Evolutionary conservation across 2,329 filamentous ascomycete genomes (phyloP).

Genomic region (Paecilomyces fulvus): DNA sequence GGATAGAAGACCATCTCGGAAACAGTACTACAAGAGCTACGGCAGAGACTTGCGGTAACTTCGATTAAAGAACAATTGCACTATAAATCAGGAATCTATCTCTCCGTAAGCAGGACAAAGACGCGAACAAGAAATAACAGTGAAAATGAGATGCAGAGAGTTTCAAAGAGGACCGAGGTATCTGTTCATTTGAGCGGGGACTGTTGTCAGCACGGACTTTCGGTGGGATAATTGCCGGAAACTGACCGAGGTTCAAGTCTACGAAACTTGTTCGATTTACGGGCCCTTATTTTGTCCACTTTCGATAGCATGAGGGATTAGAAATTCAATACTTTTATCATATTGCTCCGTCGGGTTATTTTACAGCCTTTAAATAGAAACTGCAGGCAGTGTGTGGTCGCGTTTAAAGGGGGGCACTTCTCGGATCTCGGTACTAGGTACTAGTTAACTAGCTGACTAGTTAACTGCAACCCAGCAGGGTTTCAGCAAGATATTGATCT

Average conservation of each 20-base stretch:
- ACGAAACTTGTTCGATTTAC: background rate
- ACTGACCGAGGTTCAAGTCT: background rate
- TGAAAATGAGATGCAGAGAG: background rate
- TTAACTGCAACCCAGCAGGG: too few species aligned
- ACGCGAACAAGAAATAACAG: background rate
- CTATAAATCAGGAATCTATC: background rate
- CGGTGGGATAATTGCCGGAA: background rate
- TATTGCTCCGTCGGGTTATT: background rate
- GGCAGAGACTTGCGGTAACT: background rate
- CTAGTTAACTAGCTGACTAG: too few species aligned
- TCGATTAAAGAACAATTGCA: background rate
- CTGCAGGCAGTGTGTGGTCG: too few species aligned
- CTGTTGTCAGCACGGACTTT: background rate
- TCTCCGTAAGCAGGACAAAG: background rate
- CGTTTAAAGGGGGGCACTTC: too few species aligned
- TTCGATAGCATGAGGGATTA: background rate
- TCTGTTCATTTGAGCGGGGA: background rate
- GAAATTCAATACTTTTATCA: background rate
- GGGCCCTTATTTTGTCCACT: background rate
- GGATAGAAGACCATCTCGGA: conserved; percentile 39
- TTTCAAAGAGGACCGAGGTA: background rate
- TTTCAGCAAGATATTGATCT: background rate
- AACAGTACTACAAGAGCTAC: background rate
- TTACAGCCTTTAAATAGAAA: background rate
- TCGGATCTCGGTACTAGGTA: too few species aligned